These are phyloP conservation scores for Spongiforma sp. DNA, from an alignment of 1,284 basidiomycete genomes.

Conservation along the genomic window DNA sequence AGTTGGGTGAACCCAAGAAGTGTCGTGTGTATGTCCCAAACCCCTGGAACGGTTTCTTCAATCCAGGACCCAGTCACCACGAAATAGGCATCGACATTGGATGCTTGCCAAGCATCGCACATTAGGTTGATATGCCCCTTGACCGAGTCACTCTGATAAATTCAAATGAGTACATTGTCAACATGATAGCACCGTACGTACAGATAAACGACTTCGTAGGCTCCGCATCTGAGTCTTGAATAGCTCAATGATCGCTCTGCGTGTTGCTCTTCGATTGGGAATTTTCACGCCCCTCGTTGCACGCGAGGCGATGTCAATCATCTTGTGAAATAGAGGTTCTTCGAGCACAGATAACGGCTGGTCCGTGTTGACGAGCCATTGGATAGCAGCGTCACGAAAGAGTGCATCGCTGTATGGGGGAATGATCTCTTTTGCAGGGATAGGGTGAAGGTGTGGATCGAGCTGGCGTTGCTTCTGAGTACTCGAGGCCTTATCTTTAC, in stretches of 20 bases:
- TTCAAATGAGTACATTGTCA: no score
- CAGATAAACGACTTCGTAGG: no score
- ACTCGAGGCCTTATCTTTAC: neutral
- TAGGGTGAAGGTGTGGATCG: constrained; percentile 4
- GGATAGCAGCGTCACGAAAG: constrained; percentile 23
- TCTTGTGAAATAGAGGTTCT: constrained; percentile 27
- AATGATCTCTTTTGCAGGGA: neutral
- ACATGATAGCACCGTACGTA: no score
- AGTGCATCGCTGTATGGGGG: constrained; percentile 21
- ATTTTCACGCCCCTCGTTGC: constrained; percentile 23
- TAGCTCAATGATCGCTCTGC: constrained; percentile 3
- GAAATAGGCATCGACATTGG: constrained; percentile 23
- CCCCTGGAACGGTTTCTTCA: constrained; percentile 5
- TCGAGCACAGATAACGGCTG: constrained; percentile 35
- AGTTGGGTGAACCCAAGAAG: constrained; percentile 9
- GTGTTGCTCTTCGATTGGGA: constrained; percentile 7
- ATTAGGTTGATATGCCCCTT: constrained; percentile 11
- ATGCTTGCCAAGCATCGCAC: constrained; percentile 27
- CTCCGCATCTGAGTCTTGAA: constrained; percentile 5
- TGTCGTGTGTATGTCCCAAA: constrained; percentile 10
- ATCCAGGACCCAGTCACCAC: constrained; percentile 25
- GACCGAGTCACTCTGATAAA: neutral
- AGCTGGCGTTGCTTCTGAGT: neutral
- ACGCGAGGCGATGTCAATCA: constrained; percentile 30
- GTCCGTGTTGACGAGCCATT: constrained; percentile 34